Base-by-base conservation (phyloP, 345 rosid species). In the Brassica incana region DNA sequence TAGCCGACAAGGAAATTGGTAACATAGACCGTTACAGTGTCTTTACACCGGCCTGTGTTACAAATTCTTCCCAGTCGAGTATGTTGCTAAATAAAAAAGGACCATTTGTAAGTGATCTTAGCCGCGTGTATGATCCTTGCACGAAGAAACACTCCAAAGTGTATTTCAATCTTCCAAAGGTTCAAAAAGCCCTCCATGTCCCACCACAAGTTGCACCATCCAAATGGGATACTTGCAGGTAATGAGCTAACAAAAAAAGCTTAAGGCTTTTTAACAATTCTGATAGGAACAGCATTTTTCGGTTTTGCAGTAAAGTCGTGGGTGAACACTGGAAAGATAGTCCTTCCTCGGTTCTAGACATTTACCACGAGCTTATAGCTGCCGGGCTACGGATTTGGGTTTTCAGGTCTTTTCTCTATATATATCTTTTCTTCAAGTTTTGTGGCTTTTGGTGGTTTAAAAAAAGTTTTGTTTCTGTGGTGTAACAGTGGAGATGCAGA, bases 101-200 rank as follows among this genome's bases (percentile, higher is more conserved):
- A 86, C 91, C 59, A 66, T 40, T 40, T 40, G 97, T 92, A 66
- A 88, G 92, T 81, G 72, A n/a, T 65, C 59, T 74, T 45, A 92
- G 97, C 45, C 88, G 77, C 69, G 78, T 87, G 70, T 95, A 95
- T 65, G 99, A 95, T 86, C 99, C 99, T 62, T 95, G 99, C 86
- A 91, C 97, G 0, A 97, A 95, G 84, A 80, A 84, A 77, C 92
- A 95, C 76, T 87, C 97, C 8, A 83, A 65, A 65, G 79, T 84
- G 15, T 95, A 92, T 80, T 95, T 95, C 87, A 95, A 91, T 84
- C 87, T 35, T 45, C 95, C 91, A 52, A 92, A 88, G 79, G 99
- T 95, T 83, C 94, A 90, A 72, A 73, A 75, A 68, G 91, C 97
- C 8, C 91, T 95, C 75, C 91, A 95, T 83, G 94, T 91, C 82